phyloP scores from a whole-genome alignment of 192 early-diverging fungal species.

The Endogone sp. region DNA sequence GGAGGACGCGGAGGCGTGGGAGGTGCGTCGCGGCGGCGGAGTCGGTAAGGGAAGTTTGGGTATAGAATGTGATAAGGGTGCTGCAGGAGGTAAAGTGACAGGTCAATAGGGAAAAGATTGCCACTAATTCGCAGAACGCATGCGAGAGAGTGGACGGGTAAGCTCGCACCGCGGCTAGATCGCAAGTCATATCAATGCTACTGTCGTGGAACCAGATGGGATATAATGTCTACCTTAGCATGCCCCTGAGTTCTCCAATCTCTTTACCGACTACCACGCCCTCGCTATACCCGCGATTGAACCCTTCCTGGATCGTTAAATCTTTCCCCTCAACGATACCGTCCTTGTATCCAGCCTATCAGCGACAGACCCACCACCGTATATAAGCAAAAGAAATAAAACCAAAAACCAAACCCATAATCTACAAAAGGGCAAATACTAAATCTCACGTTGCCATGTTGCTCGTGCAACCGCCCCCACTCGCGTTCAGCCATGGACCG shows the following conservation, averaged over 20 bases:
- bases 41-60: background rate
- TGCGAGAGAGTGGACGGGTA: too few species aligned
- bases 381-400: constrained; percentile 1
- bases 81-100: background rate
- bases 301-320: constrained; percentile 50
- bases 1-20: background rate
- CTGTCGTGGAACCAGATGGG: too few species aligned
- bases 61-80: background rate
- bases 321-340: constrained; percentile 64
- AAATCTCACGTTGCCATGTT: constrained; percentile 54
- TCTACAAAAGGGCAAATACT: background rate
- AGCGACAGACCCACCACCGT: background rate
- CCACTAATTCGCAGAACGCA: too few species aligned
- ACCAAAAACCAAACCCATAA: background rate
- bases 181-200: too few species aligned
- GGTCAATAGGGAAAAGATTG: too few species aligned
- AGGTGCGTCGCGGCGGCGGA: background rate
- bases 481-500: constrained; percentile 51
- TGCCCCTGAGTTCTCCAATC: constrained; percentile 50
- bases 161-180: background rate
- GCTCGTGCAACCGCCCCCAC: constrained; percentile 57
- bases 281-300: constrained; percentile 58
- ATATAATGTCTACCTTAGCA: constrained; percentile 36
- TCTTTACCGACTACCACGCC: constrained; percentile 44
- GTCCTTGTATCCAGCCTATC: constrained; percentile 59